Conservation (phyloP, 805 yeast genomes). For the Cyberlindnera euphorbiiphila region DNA sequence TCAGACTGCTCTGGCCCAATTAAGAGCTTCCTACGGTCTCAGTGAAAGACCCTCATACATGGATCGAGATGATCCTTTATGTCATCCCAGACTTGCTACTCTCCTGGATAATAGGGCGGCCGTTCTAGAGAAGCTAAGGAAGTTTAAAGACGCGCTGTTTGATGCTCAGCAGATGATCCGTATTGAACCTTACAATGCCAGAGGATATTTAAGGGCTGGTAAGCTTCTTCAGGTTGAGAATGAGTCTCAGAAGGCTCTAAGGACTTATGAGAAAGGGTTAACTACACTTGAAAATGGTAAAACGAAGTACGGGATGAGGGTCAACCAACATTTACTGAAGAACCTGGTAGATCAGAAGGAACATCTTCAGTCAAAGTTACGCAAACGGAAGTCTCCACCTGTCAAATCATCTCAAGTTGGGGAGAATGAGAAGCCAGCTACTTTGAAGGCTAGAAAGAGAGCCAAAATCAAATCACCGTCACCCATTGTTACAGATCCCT, state of each 20-base stretch:
- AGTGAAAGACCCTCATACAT: constrained; percentile 17
- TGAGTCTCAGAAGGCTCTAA: constrained; percentile 9
- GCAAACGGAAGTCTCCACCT: neutral
- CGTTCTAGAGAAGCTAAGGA: constrained; percentile 17
- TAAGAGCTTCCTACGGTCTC: constrained; percentile 16
- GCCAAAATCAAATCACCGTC: neutral
- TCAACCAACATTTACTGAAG: constrained; percentile 12
- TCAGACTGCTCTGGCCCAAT: constrained; percentile 8
- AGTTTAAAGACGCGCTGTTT: constrained; percentile 13
- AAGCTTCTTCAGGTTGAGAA: constrained; percentile 12
- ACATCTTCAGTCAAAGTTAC: neutral
- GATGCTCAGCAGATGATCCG: constrained; percentile 20
- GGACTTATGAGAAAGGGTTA: constrained; percentile 12
- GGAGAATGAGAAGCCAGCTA: neutral
- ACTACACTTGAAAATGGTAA: constrained; percentile 15
- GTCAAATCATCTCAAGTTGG: no score
- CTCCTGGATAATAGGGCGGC: constrained; percentile 26
- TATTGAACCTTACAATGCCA: constrained; percentile 25
- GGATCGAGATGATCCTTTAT: constrained; percentile 3
- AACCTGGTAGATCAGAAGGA: constrained; percentile 12
- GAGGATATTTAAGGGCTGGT: constrained; percentile 24
- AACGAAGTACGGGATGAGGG: constrained; percentile 11
- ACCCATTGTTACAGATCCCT: constrained; percentile 5
- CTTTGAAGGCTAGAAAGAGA: neutral
- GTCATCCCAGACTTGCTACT: constrained; percentile 24